Base-by-base conservation (phyloP, 768 basidiomycete species). In the Mycena filopes region DNA sequence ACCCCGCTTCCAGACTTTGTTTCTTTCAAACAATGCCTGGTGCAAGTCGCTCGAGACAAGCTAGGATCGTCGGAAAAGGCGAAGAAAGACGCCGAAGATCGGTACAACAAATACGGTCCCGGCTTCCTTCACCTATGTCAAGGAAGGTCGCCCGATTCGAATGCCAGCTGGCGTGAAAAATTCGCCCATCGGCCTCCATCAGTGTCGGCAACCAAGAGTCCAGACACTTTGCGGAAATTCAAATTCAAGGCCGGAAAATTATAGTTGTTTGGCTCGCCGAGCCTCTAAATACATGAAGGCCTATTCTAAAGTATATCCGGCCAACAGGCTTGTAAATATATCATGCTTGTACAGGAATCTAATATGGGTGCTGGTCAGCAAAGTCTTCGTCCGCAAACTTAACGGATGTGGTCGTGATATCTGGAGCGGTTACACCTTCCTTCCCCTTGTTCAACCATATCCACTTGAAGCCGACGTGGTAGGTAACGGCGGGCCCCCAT, bases 391-490 rank as follows among this genome's bases (percentile, higher is more conserved):
- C 83, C 2, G 80, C 82, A 57, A 84, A 84, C 16, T 71, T 60
- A 20, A 82, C 73, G 48, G 81, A 69, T 9, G 69, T 33, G n/a
- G 79, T 31, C n/a, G 74, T 76, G 61, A 76, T 66, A 72, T 72
- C n/a, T 36, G 36, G 36, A 11, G 36, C 2, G 66, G 69, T 40
- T 60, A 55, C 0, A 65, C 70, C 26, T 74, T 71, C 48, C 16
- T 68, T 63, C 21, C 75, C 76, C 42, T 71, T 71, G 68, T 84
- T 84, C 29, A 84, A 70, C 83, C 84, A 85, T 21, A 84, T 77
- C 84, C 83, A 84, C 66, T 85, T 86, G 72, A 49, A 83, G 4
- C 83, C 83, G 41, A 75, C 73, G 68, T 84, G 84, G 68, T 82
- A 83, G 36, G 74, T 70, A n/a, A 85, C 69, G 18, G 82, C 82